These are phyloP conservation scores for Calocybe gangraenosa DNA, from an alignment of 768 basidiomycete genomes.

Conservation along the genomic window DNA sequence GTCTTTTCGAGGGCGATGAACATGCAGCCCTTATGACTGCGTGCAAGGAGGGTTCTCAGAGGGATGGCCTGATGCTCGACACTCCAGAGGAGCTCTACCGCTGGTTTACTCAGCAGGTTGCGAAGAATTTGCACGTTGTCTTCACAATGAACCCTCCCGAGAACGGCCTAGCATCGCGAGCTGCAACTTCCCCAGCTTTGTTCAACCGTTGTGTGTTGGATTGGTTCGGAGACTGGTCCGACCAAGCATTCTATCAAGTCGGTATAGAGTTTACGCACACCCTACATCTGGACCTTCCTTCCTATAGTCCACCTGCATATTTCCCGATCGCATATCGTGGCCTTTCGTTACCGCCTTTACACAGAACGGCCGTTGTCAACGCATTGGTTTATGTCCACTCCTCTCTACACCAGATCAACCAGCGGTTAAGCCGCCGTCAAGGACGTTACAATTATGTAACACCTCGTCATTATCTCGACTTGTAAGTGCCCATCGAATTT, in stretches of 20 bases:
- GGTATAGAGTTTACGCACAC: constrained; percentile 95
- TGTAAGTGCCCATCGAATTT: constrained; percentile 55
- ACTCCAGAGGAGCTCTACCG: constrained; percentile 96
- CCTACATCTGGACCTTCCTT: constrained; percentile 84
- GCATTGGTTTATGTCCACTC: constrained; percentile 90
- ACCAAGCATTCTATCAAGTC: constrained; percentile 97
- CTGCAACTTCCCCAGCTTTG: constrained; percentile 95
- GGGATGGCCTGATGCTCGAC: constrained; percentile 97
- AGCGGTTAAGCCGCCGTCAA: constrained; percentile 83
- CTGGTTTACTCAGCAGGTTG: constrained; percentile 99
- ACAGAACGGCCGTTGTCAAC: constrained; percentile 89
- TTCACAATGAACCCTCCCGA: constrained; percentile 99
- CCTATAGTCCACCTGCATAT: constrained; percentile 71
- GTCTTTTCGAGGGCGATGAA: constrained; percentile 99
- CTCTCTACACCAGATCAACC: constrained; percentile 85
- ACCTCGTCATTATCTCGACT: constrained; percentile 96
- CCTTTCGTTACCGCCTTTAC: constrained; percentile 79
- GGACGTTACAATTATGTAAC: constrained; percentile 98
- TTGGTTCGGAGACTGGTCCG: constrained; percentile 99
- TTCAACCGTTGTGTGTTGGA: constrained; percentile 99
- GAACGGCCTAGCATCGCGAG: constrained; percentile 91
- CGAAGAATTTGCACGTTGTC: constrained; percentile 96
- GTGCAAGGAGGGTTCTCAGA: constrained; percentile 98
- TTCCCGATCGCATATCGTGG: constrained; percentile 91
- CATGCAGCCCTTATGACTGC: constrained; percentile 98